Evolutionary conservation across 1,139 yeast genomes (phyloP).

Genomic region (Taiozyma sp.): DNA sequence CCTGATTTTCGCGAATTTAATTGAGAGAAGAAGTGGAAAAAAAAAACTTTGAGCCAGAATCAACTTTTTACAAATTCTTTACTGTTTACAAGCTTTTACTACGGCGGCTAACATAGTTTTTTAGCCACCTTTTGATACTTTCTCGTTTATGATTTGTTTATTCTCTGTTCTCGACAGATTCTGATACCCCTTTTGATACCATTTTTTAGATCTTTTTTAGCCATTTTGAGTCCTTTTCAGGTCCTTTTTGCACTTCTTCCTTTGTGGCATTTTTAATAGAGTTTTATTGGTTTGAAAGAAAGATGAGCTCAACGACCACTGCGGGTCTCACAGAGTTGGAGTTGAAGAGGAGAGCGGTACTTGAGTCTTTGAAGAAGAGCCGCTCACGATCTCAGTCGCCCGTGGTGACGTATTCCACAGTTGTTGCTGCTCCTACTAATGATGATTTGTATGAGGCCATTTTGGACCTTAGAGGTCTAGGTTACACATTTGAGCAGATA

Average conservation of each 20-base stretch:
- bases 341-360: conserved; percentile 20
- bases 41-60: background rate
- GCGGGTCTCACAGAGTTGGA: conserved; percentile 12
- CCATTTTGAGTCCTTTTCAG: background rate
- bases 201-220: background rate
- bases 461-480: conserved; percentile 19
- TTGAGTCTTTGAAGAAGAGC: conserved; percentile 18
- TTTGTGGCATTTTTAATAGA: background rate
- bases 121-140: background rate
- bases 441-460: conserved; percentile 14
- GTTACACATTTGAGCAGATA: conserved; percentile 19
- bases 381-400: conserved; percentile 1
- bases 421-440: background rate
- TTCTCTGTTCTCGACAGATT: background rate
- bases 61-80: background rate
- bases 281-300: background rate
- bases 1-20: background rate
- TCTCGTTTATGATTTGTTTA: background rate
- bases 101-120: background rate
- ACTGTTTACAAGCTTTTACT: too few species aligned
- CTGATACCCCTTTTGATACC: background rate
- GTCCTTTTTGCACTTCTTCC: background rate
- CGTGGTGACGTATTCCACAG: background rate
- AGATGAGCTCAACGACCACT: background rate
- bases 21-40: background rate